These are phyloP conservation scores for Aspergillus uvarum DNA, from an alignment of 2,329 filamentous ascomycete genomes.

Conservation along the genomic window DNA sequence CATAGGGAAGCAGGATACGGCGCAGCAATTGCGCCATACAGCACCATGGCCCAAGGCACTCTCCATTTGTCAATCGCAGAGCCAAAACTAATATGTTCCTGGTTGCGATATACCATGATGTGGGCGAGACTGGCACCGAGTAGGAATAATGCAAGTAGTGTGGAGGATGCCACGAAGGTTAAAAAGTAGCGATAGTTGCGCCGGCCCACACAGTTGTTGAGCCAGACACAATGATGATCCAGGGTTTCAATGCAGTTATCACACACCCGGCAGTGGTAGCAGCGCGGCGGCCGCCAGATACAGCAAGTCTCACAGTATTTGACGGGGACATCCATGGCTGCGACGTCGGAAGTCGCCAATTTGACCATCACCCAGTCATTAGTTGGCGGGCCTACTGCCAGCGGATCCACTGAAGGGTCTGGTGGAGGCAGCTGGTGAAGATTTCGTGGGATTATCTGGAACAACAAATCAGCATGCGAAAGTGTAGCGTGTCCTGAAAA, in stretches of 20 bases:
- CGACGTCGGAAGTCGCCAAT: conserved; percentile 68
- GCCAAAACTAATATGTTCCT: conserved; percentile 65
- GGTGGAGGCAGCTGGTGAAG: conserved; percentile 81
- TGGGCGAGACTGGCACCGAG: conserved; percentile 78
- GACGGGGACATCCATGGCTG: conserved; percentile 95
- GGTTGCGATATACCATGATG: conserved; percentile 68
- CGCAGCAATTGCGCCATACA: conserved; percentile 73
- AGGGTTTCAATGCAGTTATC: conserved; percentile 97
- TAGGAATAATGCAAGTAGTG: conserved; percentile 73
- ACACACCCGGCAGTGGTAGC: conserved; percentile 93
- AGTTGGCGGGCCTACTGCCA: conserved; percentile 77
- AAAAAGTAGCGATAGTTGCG: conserved; percentile 99
- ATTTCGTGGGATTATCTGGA: conserved; percentile 88
- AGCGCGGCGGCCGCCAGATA: conserved; percentile 93
- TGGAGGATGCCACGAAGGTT: conserved; percentile 78
- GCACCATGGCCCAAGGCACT: conserved; percentile 82
- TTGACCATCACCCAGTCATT: conserved; percentile 95
- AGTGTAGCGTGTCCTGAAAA: neutral
- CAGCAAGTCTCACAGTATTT: conserved; percentile 98
- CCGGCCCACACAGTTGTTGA: conserved; percentile 96
- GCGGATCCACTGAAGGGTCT: conserved; percentile 74
- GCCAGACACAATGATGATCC: conserved; percentile 97
- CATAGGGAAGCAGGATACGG: conserved; percentile 81
- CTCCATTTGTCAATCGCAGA: conserved; percentile 68
- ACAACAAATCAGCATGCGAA: conserved; percentile 11